These are phyloP conservation scores for Fomitopsis serialis DNA, from an alignment of 768 basidiomycete genomes.

Conservation along the genomic window DNA sequence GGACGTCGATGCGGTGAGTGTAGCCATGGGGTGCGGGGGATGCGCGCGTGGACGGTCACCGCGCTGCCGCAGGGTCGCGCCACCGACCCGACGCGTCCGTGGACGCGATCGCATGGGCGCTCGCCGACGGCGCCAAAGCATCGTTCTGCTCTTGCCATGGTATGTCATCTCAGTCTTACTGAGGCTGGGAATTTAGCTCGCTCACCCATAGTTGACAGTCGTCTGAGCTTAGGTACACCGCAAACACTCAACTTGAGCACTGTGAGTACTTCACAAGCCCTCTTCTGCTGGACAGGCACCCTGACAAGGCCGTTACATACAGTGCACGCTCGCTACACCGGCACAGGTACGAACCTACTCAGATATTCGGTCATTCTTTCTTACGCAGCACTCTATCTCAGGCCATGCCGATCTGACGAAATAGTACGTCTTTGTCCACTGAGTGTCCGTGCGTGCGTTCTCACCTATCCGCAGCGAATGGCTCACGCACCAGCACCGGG, in stretches of 20 bases:
- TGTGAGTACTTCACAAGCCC: constrained; percentile 47
- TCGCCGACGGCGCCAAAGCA: not conserved
- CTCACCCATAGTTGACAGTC: constrained; percentile 41
- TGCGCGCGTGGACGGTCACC: not conserved
- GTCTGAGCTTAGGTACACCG: constrained; percentile 91
- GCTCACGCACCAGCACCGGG: constrained; percentile 96
- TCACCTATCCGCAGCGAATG: constrained; percentile 65
- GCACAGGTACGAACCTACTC: constrained; percentile 63
- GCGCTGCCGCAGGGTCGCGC: not conserved
- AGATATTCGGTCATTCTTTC: not conserved
- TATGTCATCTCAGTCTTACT: constrained; percentile 9
- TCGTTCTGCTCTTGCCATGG: constrained; percentile 18
- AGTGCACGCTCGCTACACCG: constrained; percentile 96
- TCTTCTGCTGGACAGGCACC: not conserved
- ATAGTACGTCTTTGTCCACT: constrained; percentile 53
- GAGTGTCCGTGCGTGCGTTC: constrained; percentile 8
- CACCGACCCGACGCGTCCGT: not conserved
- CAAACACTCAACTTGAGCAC: constrained; percentile 94
- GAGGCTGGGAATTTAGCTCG: not conserved
- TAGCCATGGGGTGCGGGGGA: constrained; percentile 7
- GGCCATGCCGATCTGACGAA: constrained; percentile 97
- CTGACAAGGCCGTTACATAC: constrained; percentile 10
- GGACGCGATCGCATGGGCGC: not conserved
- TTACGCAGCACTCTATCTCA: constrained; percentile 21
- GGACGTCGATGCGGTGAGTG: constrained; percentile 23